Evolutionary conservation across 495 filamentous ascomycete genomes (phyloP).

Genomic region (Penicillium canescens): DNA sequence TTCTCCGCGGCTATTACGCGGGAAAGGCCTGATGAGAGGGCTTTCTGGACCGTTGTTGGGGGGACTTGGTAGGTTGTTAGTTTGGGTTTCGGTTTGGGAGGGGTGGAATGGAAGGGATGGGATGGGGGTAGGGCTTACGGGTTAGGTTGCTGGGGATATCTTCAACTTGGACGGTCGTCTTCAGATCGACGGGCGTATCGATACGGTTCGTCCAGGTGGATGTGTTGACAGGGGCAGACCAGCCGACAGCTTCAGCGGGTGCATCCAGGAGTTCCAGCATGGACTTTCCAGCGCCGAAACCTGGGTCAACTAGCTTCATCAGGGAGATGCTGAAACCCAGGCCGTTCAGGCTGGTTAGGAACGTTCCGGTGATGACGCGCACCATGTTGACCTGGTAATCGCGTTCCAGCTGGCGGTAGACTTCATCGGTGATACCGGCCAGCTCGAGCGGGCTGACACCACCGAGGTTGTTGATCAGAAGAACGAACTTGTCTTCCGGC

Average conservation of each 20-base stretch:
- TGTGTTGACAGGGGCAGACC: conserved; percentile 68
- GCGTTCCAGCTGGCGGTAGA: conserved; percentile 71
- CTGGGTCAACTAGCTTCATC: conserved; percentile 77
- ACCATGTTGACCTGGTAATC: conserved; percentile 72
- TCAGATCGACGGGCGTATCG: conserved; percentile 41
- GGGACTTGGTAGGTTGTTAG: conserved; percentile 53
- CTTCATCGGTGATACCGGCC: conserved; percentile 85
- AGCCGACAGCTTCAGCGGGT: conserved; percentile 81
- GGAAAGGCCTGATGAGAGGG: conserved; percentile 67
- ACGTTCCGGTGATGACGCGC: conserved; percentile 58
- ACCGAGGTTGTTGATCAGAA: conserved; percentile 94
- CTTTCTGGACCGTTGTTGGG: conserved; percentile 52
- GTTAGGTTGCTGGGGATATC: conserved; percentile 70
- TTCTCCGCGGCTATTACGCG: conserved; percentile 75
- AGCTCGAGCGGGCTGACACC: conserved; percentile 86
- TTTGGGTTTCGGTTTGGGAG: conserved; percentile 15
- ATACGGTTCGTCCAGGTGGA: conserved; percentile 55
- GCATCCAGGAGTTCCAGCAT: conserved; percentile 89
- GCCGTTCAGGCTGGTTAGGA: conserved; percentile 87
- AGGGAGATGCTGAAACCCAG: conserved; percentile 89
- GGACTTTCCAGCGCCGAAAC: conserved; percentile 69
- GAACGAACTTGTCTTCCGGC: conserved; percentile 60
- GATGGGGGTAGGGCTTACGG: conserved; percentile 35
- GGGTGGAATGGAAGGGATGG: background rate
- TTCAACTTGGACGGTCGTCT: conserved; percentile 55